These are phyloP conservation scores for Nemania sp. DNA, from an alignment of 2,329 filamentous ascomycete species.

Conservation along the genomic window DNA sequence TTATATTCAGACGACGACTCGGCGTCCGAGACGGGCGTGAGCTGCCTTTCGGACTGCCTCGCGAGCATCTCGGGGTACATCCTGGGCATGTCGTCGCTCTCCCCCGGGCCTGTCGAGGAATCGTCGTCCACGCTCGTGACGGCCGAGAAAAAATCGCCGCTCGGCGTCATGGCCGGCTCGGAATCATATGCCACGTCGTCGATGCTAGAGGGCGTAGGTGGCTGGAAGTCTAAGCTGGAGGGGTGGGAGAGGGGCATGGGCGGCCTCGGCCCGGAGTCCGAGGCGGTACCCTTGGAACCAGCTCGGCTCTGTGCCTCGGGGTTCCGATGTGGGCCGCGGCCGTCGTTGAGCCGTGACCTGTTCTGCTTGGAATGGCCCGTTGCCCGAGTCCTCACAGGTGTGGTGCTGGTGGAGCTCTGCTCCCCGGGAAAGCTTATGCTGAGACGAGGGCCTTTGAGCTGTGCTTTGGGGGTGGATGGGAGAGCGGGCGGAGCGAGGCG, in stretches of 20 bases:
- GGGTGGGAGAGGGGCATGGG: conserved; percentile 35
- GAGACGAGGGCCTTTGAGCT: conserved; percentile 9
- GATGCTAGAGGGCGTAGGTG: conserved; percentile 37
- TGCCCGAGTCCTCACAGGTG: conserved; percentile 11
- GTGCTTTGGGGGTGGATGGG: conserved; percentile 36
- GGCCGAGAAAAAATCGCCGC: conserved; percentile 35
- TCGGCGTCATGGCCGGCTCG: conserved; percentile 38
- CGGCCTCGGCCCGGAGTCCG: conserved; percentile 18
- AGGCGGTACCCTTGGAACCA: conserved; percentile 15
- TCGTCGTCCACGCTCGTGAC: conserved; percentile 25
- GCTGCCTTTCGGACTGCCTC: conserved; percentile 36
- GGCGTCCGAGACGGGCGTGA: conserved; percentile 35
- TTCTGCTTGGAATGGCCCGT: conserved; percentile 8
- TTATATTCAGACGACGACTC: conserved; percentile 25
- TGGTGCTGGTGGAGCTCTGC: conserved; percentile 17
- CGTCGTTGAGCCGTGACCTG: not conserved
- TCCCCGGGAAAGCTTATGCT: conserved; percentile 21
- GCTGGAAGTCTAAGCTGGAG: conserved; percentile 26
- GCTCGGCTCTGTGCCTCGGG: conserved; percentile 21
- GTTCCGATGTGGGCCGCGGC: conserved; percentile 21
- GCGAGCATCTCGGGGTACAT: conserved; percentile 32
- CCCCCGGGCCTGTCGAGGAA: conserved; percentile 1
- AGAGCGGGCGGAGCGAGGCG: conserved; percentile 36
- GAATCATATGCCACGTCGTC: conserved; percentile 41
- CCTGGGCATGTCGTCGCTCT: conserved; percentile 9